Evolutionary conservation across 495 filamentous ascomycete species (phyloP), one percentile per base, ranked within the genome.

Genomic region (Hyaloscypha bicolor): DNA sequence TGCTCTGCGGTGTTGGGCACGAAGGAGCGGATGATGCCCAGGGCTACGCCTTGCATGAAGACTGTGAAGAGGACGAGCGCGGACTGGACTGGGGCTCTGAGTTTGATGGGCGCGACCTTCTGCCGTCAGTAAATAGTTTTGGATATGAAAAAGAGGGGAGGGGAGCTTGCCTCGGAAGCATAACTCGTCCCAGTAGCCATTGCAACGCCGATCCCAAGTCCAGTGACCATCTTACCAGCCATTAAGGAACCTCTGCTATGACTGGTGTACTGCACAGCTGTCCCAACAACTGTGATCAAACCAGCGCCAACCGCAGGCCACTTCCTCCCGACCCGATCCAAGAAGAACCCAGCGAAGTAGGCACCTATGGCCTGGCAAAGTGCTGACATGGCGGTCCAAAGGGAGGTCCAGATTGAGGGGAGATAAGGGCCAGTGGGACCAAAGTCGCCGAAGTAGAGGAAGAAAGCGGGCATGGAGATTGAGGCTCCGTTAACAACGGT

Each of bases 321-420:
- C 61, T 72, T 51, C 6, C 73, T 66, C 5, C 73, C 73, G 29
- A 75, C 65, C 39, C 65, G 63, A 56, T 75, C 69, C 14, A 64
- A 70, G 9, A 75, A 52, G 45, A 67, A 59, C 8, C 73, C 73
- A 6, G 70, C 68, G 5, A 68, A 58, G 30, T 70, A 69, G 19
- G 69, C 71, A 53, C 71, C 67, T 6, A 75, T 57, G 5, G 73
- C 73, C 31, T 73, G 71, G 32, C 66, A 67, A 5, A 75, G 62
- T 21, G 68, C 59, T 6, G 73, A 75, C 73, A 75, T 75, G 5
- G 73, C 70, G 0, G 73, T 73, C 71, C 71, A 75, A 2, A 75
- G 53, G 37, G 71, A 66, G 21, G 73, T 70, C 73, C 73, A 75
- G 4, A 73, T 68, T 2, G 69, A 71, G 16, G 73, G 71, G 6